Evolutionary conservation across 2,329 filamentous ascomycete species (phyloP), one percentile per base, ranked within the genome.

Genomic region (Sclerotinia sclerotiorum): DNA sequence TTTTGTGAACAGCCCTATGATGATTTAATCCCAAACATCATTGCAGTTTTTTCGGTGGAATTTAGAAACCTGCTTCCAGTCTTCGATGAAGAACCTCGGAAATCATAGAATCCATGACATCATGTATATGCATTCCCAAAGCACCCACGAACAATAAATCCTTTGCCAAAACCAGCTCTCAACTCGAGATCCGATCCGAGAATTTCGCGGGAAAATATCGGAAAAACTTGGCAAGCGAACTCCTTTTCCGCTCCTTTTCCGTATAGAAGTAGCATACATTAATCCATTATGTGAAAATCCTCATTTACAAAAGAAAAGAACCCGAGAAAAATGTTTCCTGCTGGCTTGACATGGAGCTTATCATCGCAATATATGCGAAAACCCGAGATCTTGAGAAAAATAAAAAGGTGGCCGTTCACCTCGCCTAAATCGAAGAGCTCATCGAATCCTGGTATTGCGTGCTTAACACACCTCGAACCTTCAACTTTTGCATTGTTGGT

Each of bases 361-460:
- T 32, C 21, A 39, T 39, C 5, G 7, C 6, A 21, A 56, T 32
- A 56, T 56, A 56, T 56, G 19, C 15, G 5, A 42, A 42, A 42
- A 1, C 8, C 21, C 19, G 11, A 39, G 29, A 39, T 35, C n/a
- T 42, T 32, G 24, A 29, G 24, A 56, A n/a, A 63, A 19, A 64
- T 11, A 39, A 58, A 51, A 49, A 39, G 21, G n/a, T 27, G 29
- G 54, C 44, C 52, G 46, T 44, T 21, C 24, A n/a, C 35, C 65
- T 67, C 65, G 65, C 65, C 24, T 67, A 67, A 67, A 32, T 62
- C 7, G 65, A 67, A 62, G 55, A 44, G 46, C 55, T 67, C 65
- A 67, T 67, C 65, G 32, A 39, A 67, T 32, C 65, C 65, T 29
- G 42, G 65, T 46, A 67, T 67, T 52, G 65, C 65, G 65, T 67